A percentile compares a stretch with the other conserved stretches of the same genome.
Conservation (phyloP, 257 asterid species). For the Gentiana macrophylla region DNA sequence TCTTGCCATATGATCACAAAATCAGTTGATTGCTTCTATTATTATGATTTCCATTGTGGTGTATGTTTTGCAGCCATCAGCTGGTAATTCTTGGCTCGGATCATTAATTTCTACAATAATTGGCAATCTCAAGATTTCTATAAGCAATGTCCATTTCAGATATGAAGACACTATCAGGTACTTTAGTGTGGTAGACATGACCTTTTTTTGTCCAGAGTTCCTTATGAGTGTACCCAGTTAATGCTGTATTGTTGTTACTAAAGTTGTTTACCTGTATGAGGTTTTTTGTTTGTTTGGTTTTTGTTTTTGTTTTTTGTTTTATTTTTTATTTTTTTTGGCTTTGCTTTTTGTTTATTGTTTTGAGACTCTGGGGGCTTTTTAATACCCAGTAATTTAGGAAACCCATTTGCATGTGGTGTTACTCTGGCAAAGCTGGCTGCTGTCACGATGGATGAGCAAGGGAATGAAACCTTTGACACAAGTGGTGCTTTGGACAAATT, state of each 20-base stretch:
- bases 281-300: neutral
- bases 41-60: conserved; percentile 1
- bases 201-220: neutral
- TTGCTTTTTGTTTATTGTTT: neutral
- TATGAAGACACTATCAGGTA: conserved; percentile 93
- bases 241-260: too few relatives aligned
- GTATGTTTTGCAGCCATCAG: conserved; percentile 52
- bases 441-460: conserved; percentile 95
- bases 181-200: conserved; percentile 14
- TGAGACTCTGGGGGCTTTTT: conserved; percentile 4
- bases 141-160: conserved; percentile 91
- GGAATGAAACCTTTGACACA: conserved; percentile 95
- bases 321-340: neutral
- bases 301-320: neutral
- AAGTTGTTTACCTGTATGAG: too few relatives aligned
- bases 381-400: conserved; percentile 72
- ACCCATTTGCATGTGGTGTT: conserved; percentile 89
- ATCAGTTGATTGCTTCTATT: too few relatives aligned
- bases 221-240: conserved; percentile 11
- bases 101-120: conserved; percentile 84
- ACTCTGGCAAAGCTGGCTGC: conserved; percentile 98
- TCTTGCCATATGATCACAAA: too few relatives aligned
- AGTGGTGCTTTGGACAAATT: conserved; percentile 98
- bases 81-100: conserved; percentile 97
- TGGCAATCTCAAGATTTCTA: conserved; percentile 93